Conservation (phyloP, 352 stramenopile genomes). For the Thalassiosira oceanica region DNA sequence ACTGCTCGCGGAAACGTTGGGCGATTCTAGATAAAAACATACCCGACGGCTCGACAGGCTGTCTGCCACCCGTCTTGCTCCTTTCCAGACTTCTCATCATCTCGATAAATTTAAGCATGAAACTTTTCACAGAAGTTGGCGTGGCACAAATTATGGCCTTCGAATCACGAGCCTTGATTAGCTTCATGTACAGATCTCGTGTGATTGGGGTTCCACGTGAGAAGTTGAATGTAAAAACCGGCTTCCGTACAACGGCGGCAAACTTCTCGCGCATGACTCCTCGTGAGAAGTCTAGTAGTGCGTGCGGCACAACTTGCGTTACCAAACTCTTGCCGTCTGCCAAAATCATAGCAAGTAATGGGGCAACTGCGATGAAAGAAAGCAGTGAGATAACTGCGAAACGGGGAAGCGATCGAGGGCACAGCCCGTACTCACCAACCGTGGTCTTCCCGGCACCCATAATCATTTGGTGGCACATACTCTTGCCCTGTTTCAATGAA, state of each 20-base stretch:
- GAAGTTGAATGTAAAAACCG: slow-evolving; percentile 99
- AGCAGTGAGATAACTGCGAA: background rate
- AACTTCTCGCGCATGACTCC: slow-evolving; percentile 97
- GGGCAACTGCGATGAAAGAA: slow-evolving; percentile 50
- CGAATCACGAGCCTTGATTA: slow-evolving; percentile 88
- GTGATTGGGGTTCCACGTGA: slow-evolving; percentile 84
- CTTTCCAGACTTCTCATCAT: slow-evolving; percentile 84
- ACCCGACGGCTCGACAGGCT: slow-evolving; percentile 22
- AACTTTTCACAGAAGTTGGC: slow-evolving; percentile 98
- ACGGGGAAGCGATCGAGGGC: background rate
- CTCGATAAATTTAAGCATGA: slow-evolving; percentile 97
- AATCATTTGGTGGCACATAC: slow-evolving; percentile 97
- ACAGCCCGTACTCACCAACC: slow-evolving; percentile 87
- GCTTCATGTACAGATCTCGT: slow-evolving; percentile 83
- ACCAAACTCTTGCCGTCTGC: slow-evolving; percentile 92
- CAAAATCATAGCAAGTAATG: slow-evolving; percentile 97
- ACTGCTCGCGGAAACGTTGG: slow-evolving; percentile 72
- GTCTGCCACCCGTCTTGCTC: slow-evolving; percentile 72
- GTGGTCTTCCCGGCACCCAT: slow-evolving; percentile 99
- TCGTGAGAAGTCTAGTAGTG: slow-evolving; percentile 97
- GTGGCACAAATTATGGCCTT: slow-evolving; percentile 97
- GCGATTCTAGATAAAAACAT: slow-evolving; percentile 80
- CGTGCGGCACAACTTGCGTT: slow-evolving; percentile 90
- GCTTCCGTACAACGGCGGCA: slow-evolving; percentile 95
- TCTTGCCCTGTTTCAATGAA: slow-evolving; percentile 83